Conservation (phyloP, 257 asterid genomes). For the Solanum chilense region DNA sequence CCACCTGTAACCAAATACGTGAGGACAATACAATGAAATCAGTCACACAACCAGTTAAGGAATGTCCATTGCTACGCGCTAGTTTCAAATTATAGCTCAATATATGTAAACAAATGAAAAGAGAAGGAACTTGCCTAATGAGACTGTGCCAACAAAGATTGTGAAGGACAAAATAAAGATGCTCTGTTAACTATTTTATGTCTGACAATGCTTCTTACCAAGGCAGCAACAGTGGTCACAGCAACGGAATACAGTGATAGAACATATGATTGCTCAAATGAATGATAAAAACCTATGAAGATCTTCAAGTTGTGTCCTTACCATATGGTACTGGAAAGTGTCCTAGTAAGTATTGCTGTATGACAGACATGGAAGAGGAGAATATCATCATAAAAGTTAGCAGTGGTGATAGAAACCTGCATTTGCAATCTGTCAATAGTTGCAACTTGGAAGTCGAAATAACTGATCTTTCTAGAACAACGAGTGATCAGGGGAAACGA, state of each 20-base stretch:
- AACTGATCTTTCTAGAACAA: background rate
- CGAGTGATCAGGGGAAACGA: background rate
- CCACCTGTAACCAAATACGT: slow-evolving; percentile 1
- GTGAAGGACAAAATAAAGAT: background rate
- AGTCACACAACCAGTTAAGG: background rate
- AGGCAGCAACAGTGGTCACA: background rate
- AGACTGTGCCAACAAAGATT: accelerated
- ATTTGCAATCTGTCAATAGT: background rate
- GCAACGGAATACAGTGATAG: background rate
- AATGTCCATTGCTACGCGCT: background rate
- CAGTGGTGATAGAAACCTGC: slow-evolving; percentile 48
- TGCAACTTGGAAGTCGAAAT: background rate
- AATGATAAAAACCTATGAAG: background rate
- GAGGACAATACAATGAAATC: background rate
- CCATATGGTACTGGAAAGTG: slow-evolving; percentile 46
- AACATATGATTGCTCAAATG: background rate
- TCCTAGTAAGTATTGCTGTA: slow-evolving; percentile 36
- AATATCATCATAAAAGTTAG: slow-evolving; percentile 41
- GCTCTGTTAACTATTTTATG: background rate
- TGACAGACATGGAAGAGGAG: slow-evolving; percentile 48
- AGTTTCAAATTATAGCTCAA: background rate
- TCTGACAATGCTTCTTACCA: background rate
- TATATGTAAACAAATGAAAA: background rate
- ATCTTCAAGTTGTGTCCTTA: background rate
- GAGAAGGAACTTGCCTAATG: background rate